These are phyloP conservation scores for Pinus tabuliformis DNA, from an alignment of 75 land plant species.

Conservation along the genomic window DNA sequence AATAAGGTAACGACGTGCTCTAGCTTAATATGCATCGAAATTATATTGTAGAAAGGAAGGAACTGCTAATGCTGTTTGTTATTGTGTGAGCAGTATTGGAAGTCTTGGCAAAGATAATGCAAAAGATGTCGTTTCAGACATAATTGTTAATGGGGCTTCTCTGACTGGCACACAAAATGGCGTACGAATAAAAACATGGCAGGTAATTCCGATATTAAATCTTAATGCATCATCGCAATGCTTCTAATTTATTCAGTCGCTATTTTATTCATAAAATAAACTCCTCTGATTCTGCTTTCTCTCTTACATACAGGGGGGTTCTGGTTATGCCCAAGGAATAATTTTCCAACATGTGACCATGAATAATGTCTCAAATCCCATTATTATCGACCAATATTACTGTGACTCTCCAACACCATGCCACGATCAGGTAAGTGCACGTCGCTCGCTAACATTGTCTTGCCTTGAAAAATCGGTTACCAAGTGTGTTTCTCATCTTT, in stretches of 20 bases:
- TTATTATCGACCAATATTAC: slow-evolving; percentile 37
- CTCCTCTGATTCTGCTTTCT: background rate
- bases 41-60: background rate
- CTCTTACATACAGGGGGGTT: slow-evolving; percentile 17
- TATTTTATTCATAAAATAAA: too few relatives aligned
- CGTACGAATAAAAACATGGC: slow-evolving; percentile 86
- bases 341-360: slow-evolving; percentile 15
- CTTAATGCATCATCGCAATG: background rate
- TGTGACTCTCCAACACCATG: slow-evolving; percentile 10
- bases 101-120: slow-evolving; percentile 55
- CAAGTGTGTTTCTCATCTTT: too few relatives aligned
- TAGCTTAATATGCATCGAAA: background rate
- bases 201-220: slow-evolving; percentile 28
- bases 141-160: slow-evolving; percentile 42
- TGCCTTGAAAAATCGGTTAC: too few relatives aligned
- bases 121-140: slow-evolving; percentile 48
- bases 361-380: slow-evolving; percentile 17
- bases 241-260: too few relatives aligned
- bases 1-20: slow-evolving; percentile 6
- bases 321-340: slow-evolving; percentile 12
- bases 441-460: too few relatives aligned
- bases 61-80: background rate
- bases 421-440: background rate
- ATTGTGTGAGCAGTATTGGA: slow-evolving; percentile 48
- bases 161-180: slow-evolving; percentile 67